Conservation (phyloP, 805 yeast genomes). For the Candida adriatica region DNA sequence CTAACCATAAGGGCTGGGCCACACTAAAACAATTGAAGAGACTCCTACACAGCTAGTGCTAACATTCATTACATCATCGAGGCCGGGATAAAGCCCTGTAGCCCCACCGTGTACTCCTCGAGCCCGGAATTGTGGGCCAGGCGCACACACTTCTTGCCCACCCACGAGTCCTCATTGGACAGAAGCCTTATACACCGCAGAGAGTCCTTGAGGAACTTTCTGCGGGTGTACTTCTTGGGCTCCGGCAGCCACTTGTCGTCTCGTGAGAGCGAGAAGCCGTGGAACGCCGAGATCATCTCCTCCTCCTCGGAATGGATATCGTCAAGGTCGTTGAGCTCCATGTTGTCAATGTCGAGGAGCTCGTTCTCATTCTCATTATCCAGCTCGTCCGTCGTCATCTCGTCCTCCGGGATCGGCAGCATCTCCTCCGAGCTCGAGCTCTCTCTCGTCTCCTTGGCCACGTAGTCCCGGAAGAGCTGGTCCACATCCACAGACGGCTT, state of each 20-base stretch:
- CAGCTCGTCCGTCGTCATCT: conserved; percentile 16
- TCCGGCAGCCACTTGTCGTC: conserved; percentile 42
- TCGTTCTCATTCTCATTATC: conserved; percentile 14
- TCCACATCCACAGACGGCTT: conserved; percentile 6
- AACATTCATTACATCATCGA: too few species aligned
- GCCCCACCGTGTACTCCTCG: conserved; percentile 15
- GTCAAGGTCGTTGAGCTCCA: conserved; percentile 18
- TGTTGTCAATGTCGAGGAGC: conserved; percentile 16
- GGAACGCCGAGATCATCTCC: background rate
- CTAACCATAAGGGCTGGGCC: too few species aligned
- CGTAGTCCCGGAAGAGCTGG: conserved; percentile 5
- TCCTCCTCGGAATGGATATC: conserved; percentile 15
- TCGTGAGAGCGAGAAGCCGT: background rate
- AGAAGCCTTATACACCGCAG: conserved; percentile 52
- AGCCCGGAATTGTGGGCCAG: background rate
- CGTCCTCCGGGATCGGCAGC: conserved; percentile 2
- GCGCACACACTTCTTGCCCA: conserved; percentile 34
- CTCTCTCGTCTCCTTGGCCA: background rate
- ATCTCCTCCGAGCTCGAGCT: background rate
- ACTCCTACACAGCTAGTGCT: too few species aligned
- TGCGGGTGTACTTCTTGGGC: conserved; percentile 28
- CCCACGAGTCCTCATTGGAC: conserved; percentile 46
- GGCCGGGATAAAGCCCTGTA: conserved; percentile 16
- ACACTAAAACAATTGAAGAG: too few species aligned
- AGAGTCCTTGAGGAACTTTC: conserved; percentile 43